Evolutionary conservation across 1,139 yeast genomes (phyloP), one percentile per base, ranked within the genome.

Genomic region (Zygoascus meyerae): DNA sequence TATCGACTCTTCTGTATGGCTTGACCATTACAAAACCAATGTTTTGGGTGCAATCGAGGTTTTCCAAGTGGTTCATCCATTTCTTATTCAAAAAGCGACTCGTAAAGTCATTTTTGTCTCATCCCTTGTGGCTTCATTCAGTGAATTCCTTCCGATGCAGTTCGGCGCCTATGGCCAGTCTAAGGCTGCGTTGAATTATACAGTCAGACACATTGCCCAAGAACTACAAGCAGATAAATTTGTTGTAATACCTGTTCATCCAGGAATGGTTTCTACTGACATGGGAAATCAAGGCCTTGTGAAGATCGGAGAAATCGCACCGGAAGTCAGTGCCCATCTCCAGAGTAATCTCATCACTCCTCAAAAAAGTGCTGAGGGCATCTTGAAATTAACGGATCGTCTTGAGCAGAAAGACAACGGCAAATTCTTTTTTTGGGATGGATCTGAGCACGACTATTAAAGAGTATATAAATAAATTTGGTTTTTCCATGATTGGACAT

Each of bases 111-210:
- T 60, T 29, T 59, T 58, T 35, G 48, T 58, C n/a, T 60, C 68
- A 7, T 52, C 59, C 12, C 12, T 41, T 9, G 60, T 56, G 2
- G 68, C 65, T 1, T 61, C 67, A 1, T 55, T 63, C 9, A 48
- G 51, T n/a, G 49, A 39, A 4, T 51, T 40, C 31, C 7, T 50
- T 5, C 56, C 57, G 9, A 9, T 52, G 6, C 34, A 58, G 2
- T 17, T 48, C 14, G 44, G 60, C 28, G 66, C 64, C 5, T 68
- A 68, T 49, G 71, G 71, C 10, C 55, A 55, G 28, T 65, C 71
- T 17, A 69, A 68, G 48, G 69, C 71, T n/a, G 68, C 68, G 0
- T 42, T 67, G 47, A 67, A 66, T 55, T 63, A 55, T 37, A 40
- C 59, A 4, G 53, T 55, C 9, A 57, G 53, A 32, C 55, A 55